Percentiles rank a stretch among this genome's conserved stretches.
phyloP scores from a whole-genome alignment of 306 rosid genomes.

The Clitoria ternatea region DNA sequence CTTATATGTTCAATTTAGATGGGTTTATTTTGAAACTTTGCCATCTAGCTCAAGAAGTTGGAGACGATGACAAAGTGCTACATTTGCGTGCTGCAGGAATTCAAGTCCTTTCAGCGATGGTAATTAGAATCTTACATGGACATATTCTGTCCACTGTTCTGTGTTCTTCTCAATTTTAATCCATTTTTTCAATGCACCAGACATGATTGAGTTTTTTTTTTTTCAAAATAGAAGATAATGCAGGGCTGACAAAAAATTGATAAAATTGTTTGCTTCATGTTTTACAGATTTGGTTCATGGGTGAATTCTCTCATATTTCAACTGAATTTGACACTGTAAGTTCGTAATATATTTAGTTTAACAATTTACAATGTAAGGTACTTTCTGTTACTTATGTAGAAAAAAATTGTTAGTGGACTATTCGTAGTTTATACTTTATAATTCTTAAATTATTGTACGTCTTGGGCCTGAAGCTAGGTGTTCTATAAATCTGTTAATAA shows the following conservation, averaged over 20 bases:
- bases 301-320: conserved; percentile 68
- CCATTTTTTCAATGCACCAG: neutral
- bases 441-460: conserved; percentile 11
- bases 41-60: conserved; percentile 53
- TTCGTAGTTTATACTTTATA: neutral
- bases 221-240: neutral
- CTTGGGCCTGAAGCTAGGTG: conserved; percentile 20
- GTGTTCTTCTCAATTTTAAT: conserved; percentile 7
- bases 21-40: conserved; percentile 57
- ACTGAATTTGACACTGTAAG: conserved; percentile 64
- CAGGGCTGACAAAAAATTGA: neutral
- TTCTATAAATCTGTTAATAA: neutral
- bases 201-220: neutral
- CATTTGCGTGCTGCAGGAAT: conserved; percentile 50
- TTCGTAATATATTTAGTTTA: conserved; percentile 10
- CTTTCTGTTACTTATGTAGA: neutral
- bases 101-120: conserved; percentile 67
- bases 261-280: conserved; percentile 22
- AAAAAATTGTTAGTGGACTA: neutral
- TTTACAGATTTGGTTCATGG: conserved; percentile 80
- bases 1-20: conserved; percentile 73
- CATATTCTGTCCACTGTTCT: neutral
- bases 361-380: neutral
- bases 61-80: conserved; percentile 41
- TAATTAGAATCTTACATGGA: conserved; percentile 22